phyloP scores from a whole-genome alignment of 2,329 filamentous ascomycete species.

The Trichoderma sp. region DNA sequence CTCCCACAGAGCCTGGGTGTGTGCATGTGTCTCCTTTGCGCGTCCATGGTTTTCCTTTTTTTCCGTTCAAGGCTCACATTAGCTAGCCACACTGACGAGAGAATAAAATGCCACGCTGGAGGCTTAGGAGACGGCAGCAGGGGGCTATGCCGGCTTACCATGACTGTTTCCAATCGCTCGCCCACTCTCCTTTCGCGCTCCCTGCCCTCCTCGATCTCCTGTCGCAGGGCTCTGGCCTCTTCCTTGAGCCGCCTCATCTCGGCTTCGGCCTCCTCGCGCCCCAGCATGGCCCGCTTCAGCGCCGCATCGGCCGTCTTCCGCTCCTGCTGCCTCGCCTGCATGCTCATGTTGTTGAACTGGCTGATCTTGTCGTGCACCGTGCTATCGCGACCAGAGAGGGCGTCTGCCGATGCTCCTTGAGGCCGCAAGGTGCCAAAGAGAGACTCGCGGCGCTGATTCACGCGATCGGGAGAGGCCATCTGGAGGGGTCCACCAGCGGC shows the following conservation, averaged over 20 bases:
- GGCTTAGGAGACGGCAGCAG: not conserved
- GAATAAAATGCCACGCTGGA: not conserved
- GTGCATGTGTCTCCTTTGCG: conserved; percentile 65
- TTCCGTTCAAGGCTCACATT: not conserved
- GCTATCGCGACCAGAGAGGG: conserved; percentile 44
- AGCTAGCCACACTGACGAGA: not conserved
- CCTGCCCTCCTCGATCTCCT: conserved; percentile 61
- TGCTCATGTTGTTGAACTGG: conserved; percentile 68
- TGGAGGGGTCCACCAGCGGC: conserved; percentile 56
- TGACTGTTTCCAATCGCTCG: conserved; percentile 64
- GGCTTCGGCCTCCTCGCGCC: conserved; percentile 68
- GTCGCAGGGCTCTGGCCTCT: conserved; percentile 54
- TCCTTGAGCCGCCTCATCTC: conserved; percentile 63
- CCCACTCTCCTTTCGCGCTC: conserved; percentile 64
- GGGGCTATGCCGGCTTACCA: conserved; percentile 49
- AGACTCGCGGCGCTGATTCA: conserved; percentile 48
- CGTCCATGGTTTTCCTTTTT: conserved; percentile 66
- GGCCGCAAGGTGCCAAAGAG: conserved; percentile 36
- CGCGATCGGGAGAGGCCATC: conserved; percentile 60
- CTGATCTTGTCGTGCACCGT: conserved; percentile 66
- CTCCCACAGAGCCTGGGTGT: conserved; percentile 66
- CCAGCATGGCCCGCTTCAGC: conserved; percentile 63
- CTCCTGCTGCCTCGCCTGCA: conserved; percentile 58
- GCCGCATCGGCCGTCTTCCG: conserved; percentile 64
- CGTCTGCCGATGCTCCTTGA: conserved; percentile 25